These are phyloP conservation scores for Rhodotorula diobovata DNA, from an alignment of 768 basidiomycete species.

Conservation along the genomic window DNA sequence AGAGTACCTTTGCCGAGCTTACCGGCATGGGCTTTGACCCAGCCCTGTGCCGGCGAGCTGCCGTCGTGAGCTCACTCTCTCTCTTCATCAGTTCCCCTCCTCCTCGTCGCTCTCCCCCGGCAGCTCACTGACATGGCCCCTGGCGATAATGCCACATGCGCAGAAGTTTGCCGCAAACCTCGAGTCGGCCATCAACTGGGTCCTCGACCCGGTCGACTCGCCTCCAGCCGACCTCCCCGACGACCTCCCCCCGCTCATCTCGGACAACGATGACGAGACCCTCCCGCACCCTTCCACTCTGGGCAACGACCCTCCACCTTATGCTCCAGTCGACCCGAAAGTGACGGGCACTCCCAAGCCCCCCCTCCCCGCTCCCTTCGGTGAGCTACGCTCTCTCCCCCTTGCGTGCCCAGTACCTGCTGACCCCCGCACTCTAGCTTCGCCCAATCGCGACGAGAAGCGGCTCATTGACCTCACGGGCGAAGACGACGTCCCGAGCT, in stretches of 20 bases:
- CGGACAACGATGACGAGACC: neutral
- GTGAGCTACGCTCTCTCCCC: neutral
- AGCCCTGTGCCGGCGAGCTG: neutral
- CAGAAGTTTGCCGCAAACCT: conserved; percentile 12
- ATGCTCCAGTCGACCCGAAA: neutral
- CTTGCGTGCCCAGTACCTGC: neutral
- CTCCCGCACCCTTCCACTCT: neutral
- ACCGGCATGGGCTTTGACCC: conserved; percentile 7
- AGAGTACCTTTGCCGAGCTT: neutral
- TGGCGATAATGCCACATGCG: too few species aligned
- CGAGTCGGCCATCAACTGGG: conserved; percentile 1
- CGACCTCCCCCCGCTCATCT: conserved; percentile 3
- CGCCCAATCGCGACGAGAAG: neutral
- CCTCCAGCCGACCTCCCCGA: neutral
- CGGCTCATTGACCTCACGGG: conserved; percentile 19
- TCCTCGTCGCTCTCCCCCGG: neutral
- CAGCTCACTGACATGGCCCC: neutral
- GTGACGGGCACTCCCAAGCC: neutral
- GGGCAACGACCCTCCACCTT: neutral
- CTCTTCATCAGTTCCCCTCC: neutral
- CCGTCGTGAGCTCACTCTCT: neutral
- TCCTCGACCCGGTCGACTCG: neutral
- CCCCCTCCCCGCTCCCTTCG: neutral
- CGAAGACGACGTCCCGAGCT: neutral
- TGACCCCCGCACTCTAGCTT: too few species aligned